Percentiles rank a stretch among this genome's conserved stretches.
phyloP scores from a whole-genome alignment of 1,284 basidiomycete species.

The Stygiomarasmius scandens region DNA sequence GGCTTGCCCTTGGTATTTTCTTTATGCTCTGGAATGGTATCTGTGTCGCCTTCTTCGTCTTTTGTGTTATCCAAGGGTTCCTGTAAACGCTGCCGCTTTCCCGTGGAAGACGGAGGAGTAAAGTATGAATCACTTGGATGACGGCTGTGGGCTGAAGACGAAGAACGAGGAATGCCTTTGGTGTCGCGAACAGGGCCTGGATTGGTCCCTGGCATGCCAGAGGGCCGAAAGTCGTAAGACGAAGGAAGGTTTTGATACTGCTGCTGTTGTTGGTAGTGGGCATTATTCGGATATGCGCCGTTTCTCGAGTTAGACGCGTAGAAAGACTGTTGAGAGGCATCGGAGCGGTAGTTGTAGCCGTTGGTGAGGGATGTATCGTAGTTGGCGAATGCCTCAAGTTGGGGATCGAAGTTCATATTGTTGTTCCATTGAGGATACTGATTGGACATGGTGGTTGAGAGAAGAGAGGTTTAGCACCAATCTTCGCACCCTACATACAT shows the following conservation, averaged over 20 bases:
- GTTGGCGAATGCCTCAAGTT: slow-evolving; percentile 39
- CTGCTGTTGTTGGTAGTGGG: slow-evolving; percentile 5
- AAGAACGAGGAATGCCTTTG: not conserved
- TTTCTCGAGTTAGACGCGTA: slow-evolving; percentile 2
- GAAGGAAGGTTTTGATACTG: not conserved
- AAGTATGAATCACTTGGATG: slow-evolving; percentile 27
- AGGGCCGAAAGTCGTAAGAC: not conserved
- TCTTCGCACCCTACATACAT: slow-evolving; percentile 2
- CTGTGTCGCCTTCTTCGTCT: slow-evolving; percentile 13
- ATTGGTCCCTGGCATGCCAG: not conserved
- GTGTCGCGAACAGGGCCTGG: slow-evolving; percentile 2
- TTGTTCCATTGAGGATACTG: slow-evolving; percentile 34
- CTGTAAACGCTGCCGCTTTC: slow-evolving; percentile 22
- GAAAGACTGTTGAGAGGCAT: slow-evolving; percentile 17
- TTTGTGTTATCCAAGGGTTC: slow-evolving; percentile 34
- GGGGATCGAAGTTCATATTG: slow-evolving; percentile 34
- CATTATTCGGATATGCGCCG: not conserved
- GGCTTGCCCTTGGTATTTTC: slow-evolving; percentile 47
- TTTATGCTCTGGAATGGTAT: slow-evolving; percentile 30
- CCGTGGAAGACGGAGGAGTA: slow-evolving; percentile 22
- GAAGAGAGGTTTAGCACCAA: not conserved
- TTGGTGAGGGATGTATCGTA: slow-evolving; percentile 20
- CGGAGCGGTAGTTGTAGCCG: slow-evolving; percentile 14
- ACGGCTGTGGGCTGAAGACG: slow-evolving; percentile 30
- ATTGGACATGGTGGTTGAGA: slow-evolving; percentile 31